Base-by-base conservation (phyloP, 441 rosid genomes). In the Oxalis stricta region DNA sequence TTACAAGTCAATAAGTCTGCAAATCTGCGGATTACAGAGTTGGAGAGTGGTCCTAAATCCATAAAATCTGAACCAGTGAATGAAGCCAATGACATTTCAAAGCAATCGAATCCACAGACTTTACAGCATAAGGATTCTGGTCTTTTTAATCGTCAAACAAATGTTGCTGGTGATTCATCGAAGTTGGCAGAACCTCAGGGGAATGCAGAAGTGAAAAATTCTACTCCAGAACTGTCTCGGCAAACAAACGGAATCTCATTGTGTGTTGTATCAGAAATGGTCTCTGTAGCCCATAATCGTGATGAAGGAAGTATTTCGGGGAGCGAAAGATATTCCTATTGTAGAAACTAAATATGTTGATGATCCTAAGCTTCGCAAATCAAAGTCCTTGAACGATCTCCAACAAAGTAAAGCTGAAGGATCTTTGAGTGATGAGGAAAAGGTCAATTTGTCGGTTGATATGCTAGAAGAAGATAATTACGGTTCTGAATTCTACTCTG, bases 391-490 rank as follows among this genome's bases (percentile, higher is more conserved):
- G 41, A 58, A 64, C 41, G 72, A 56, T 46, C 52, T 51, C 31
- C 41, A 53, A 52, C 51, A 35, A 48, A 74, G 50, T 54, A 61
- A 55, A 55, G 75, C 45, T 55, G 81, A 64, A 38, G 59, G 24
- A 58, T 39, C 61, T 38, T 58, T 18, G 35, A 69, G 77, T 52
- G 82, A 77, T 30, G 81, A 72, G 63, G 91, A 72, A 63, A 79
- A 73, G 59, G 47, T 76, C 46, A 73, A 63, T 57, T 59, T 72
- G 28, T 73, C 78, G 5, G 76, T 70, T 34, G 74, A 63, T 61
- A 50, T 53, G 58, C 34, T 55, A 29, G 79, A 65, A 57, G 75
- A 72, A 59, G 70, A 72, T 38, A 51, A 63, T 17, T 62, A 50
- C 63, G 66, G 60, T 36, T 58, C 63, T 39, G 77, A 70, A 18